Evolutionary conservation across 768 basidiomycete genomes (phyloP).

Genomic region (Piloderma croceum): DNA sequence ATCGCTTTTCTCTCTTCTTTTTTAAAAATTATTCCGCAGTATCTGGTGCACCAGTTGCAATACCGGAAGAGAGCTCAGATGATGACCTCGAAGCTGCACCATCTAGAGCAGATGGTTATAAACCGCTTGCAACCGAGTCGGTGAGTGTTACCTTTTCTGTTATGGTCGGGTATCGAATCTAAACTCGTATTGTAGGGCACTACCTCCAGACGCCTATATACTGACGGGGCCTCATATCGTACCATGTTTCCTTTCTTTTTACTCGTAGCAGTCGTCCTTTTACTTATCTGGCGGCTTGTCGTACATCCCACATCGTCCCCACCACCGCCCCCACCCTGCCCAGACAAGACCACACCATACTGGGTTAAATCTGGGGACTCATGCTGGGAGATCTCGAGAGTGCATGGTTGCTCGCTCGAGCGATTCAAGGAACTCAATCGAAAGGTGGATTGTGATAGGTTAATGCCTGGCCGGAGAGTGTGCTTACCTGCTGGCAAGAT

Average conservation of each 20-base stretch:
- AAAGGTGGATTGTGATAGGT: background rate
- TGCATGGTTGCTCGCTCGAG: background rate
- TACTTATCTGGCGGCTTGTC: slow-evolving; percentile 60
- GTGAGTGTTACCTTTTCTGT: slow-evolving; percentile 29
- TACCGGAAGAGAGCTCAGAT: no score
- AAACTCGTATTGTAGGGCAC: background rate
- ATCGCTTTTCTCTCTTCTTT: background rate
- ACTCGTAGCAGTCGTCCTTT: slow-evolving; percentile 54
- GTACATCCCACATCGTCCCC: slow-evolving; percentile 36
- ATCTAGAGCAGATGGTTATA: slow-evolving; percentile 50
- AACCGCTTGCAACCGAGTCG: slow-evolving; percentile 45
- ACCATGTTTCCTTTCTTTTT: slow-evolving; percentile 71
- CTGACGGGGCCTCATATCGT: slow-evolving; percentile 44
- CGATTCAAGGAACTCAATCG: background rate
- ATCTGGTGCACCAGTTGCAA: no score
- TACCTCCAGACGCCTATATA: no score
- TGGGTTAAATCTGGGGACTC: slow-evolving; percentile 53
- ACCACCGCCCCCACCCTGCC: slow-evolving; percentile 19
- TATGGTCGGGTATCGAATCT: no score
- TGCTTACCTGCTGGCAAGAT: no score
- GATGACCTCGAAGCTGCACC: slow-evolving; percentile 55
- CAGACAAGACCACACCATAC: slow-evolving; percentile 37
- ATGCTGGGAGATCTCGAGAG: slow-evolving; percentile 51
- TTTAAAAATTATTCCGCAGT: background rate
- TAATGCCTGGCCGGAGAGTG: background rate